Evolutionary conservation across 345 rosid species (phyloP).

Genomic region (Rhodamnia argentea): DNA sequence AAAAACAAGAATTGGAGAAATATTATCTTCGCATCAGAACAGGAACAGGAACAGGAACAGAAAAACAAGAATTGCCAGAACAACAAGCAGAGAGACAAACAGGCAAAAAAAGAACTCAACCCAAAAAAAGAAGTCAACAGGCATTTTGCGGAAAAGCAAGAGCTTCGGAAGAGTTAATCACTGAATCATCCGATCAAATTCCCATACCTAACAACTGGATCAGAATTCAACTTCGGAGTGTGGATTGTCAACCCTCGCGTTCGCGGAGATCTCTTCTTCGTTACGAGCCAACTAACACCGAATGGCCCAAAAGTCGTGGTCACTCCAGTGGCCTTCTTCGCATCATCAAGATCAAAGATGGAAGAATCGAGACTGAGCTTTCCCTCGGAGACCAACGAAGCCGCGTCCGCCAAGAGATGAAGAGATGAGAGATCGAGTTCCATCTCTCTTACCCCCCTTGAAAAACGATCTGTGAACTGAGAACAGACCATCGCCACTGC

Average conservation of each 20-base stretch:
- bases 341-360: neutral
- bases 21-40: neutral
- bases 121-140: neutral
- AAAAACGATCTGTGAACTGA: no score
- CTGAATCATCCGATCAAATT: neutral
- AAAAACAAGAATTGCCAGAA: neutral
- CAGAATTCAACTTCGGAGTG: no score
- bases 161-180: neutral
- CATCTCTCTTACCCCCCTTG: no score
- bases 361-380: neutral
- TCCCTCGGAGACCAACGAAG: neutral
- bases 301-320: neutral
- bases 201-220: neutral
- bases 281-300: neutral
- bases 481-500: no score
- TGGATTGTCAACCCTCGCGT: no score
- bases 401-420: neutral
- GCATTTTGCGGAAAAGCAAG: neutral
- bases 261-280: no score
- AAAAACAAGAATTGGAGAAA: neutral
- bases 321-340: neutral
- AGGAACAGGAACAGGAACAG: neutral
- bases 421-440: neutral
- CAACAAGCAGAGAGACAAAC: neutral
- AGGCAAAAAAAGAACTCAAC: neutral